Conservation (phyloP, 345 rosid species). For the Eucalyptus cloeziana region DNA sequence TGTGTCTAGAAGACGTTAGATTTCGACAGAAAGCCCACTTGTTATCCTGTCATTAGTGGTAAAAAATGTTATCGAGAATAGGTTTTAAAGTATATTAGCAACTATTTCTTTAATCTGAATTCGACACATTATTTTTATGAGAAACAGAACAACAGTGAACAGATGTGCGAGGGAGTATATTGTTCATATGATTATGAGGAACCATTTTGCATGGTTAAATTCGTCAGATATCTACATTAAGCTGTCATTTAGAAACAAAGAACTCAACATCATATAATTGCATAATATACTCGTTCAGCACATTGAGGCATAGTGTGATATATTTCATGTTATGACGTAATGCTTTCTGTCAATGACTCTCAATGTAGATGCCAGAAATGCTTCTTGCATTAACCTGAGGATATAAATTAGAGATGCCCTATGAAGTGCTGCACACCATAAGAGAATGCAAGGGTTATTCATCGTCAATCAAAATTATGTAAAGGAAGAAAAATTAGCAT, state of each 20-base stretch:
- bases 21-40: background rate
- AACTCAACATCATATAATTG: background rate
- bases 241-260: background rate
- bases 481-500: background rate
- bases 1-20: background rate
- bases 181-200: background rate
- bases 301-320: background rate
- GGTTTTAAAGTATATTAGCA: background rate
- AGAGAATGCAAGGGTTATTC: background rate
- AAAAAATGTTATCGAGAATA: background rate
- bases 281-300: background rate
- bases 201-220: background rate
- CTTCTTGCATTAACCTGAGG: background rate
- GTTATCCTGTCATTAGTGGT: background rate
- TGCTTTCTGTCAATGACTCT: background rate
- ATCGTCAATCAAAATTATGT: background rate
- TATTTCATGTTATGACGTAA: background rate
- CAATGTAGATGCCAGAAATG: background rate
- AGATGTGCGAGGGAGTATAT: background rate
- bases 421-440: background rate
- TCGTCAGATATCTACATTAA: background rate
- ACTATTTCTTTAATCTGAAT: background rate
- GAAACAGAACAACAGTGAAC: background rate
- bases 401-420: background rate
- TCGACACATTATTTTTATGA: background rate